Conservation (phyloP, 352 stramenopile species). For the Globisporangium cylindrosporum region DNA sequence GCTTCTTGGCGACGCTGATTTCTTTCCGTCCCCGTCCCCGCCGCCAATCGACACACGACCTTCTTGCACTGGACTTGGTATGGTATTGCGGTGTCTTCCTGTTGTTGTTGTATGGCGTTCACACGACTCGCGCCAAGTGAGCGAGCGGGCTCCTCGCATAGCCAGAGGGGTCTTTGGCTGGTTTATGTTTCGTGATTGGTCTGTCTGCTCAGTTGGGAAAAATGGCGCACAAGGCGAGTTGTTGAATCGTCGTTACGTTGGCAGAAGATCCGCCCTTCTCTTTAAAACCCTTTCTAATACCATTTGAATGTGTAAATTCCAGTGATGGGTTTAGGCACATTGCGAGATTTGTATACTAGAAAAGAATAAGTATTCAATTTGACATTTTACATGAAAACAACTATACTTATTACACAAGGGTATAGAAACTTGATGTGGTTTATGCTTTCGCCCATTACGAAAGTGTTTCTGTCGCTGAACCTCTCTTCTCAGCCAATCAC, state of each 20-base stretch:
- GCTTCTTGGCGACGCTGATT: background rate
- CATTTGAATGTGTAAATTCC: background rate
- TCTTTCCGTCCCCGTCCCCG: background rate
- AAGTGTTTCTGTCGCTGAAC: background rate
- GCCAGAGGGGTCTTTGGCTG: no score
- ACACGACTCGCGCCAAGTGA: background rate
- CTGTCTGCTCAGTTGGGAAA: background rate
- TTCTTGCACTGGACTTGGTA: background rate
- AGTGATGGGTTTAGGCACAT: no score
- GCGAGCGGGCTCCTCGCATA: no score
- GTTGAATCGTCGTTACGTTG: background rate
- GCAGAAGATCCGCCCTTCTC: background rate
- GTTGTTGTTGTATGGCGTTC: constrained; percentile 5
- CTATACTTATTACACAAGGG: background rate
- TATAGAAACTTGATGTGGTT: background rate
- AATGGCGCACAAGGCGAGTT: background rate
- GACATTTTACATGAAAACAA: no score
- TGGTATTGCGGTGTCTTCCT: background rate
- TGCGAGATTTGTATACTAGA: no score
- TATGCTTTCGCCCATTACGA: background rate
- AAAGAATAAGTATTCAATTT: no score
- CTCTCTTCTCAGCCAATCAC: background rate
- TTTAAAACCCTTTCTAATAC: background rate
- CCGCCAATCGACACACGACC: background rate
- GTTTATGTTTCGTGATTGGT: background rate